These are phyloP conservation scores for Aspergillus egyptiacus DNA, from an alignment of 495 filamentous ascomycete genomes.

Conservation along the genomic window DNA sequence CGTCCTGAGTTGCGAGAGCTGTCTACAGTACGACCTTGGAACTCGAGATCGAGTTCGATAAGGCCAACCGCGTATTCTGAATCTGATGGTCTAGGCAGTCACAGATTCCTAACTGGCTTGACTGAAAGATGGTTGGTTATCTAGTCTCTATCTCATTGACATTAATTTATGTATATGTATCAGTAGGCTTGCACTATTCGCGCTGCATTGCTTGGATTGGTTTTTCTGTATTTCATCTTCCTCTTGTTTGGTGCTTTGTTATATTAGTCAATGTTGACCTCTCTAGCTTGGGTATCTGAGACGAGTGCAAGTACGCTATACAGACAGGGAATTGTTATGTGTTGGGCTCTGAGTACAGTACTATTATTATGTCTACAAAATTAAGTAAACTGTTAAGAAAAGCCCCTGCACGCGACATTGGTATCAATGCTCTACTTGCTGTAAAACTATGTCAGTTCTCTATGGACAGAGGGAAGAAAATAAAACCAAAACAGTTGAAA, in stretches of 20 bases:
- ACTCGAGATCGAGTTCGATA: too few relatives aligned
- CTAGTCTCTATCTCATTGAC: background rate
- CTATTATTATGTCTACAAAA: background rate
- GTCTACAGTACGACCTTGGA: background rate
- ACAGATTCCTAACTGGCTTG: too few relatives aligned
- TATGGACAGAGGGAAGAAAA: slow-evolving; percentile 6
- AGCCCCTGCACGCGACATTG: slow-evolving; percentile 12
- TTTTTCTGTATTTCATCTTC: background rate
- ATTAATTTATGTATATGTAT: background rate
- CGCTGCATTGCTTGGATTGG: background rate
- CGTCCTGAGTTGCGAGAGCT: too few relatives aligned
- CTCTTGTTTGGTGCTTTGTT: background rate
- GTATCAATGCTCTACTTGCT: slow-evolving; percentile 24
- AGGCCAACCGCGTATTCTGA: too few relatives aligned
- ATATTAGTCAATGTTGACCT: background rate
- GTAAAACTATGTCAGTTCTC: slow-evolving; percentile 22
- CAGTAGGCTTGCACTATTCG: slow-evolving; percentile 1
- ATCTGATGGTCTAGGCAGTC: too few relatives aligned
- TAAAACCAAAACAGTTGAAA: background rate
- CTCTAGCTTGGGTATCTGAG: background rate
- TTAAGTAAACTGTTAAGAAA: background rate
- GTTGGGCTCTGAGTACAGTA: background rate
- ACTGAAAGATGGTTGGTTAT: too few relatives aligned
- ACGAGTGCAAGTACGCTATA: background rate
- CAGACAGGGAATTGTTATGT: background rate